A percentile compares a stretch with the other conserved stretches of the same genome.
phyloP scores from a whole-genome alignment of 352 stramenopile genomes.

The Globisporangium orthogonon region DNA sequence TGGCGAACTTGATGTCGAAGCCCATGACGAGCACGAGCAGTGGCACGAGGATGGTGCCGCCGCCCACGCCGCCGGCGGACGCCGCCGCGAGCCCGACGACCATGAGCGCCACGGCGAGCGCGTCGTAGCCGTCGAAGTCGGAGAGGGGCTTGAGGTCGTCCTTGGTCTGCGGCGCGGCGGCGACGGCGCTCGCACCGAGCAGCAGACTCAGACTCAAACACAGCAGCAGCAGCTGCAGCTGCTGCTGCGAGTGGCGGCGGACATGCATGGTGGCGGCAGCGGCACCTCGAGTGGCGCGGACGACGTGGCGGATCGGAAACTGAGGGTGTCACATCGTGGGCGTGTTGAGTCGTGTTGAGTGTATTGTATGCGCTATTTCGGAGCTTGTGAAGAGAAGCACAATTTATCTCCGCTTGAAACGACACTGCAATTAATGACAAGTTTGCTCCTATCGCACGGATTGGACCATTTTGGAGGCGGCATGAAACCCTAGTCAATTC shows the following conservation, averaged over 20 bases:
- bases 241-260: neutral
- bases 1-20: conserved; percentile 65
- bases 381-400: too few relatives aligned
- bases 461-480: too few relatives aligned
- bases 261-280: neutral
- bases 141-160: conserved; percentile 22
- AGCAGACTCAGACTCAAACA: neutral
- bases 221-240: neutral
- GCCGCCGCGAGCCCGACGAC: conserved; percentile 34
- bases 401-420: too few relatives aligned
- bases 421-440: too few relatives aligned
- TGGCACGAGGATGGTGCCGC: conserved; percentile 46
- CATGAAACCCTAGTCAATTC: too few relatives aligned
- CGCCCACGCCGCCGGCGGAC: conserved; percentile 40
- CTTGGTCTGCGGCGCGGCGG: conserved; percentile 11
- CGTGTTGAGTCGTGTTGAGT: neutral
- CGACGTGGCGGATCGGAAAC: neutral
- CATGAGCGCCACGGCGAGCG: conserved; percentile 44
- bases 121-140: conserved; percentile 33
- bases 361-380: neutral
- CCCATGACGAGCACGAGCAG: conserved; percentile 55
- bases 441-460: too few relatives aligned
- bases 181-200: neutral
- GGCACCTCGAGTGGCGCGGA: neutral
- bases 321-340: too few relatives aligned